A percentile compares a stretch with the other conserved stretches of the same genome.
phyloP scores from a whole-genome alignment of 495 filamentous ascomycete genomes.

The Penicillium coprophilum region DNA sequence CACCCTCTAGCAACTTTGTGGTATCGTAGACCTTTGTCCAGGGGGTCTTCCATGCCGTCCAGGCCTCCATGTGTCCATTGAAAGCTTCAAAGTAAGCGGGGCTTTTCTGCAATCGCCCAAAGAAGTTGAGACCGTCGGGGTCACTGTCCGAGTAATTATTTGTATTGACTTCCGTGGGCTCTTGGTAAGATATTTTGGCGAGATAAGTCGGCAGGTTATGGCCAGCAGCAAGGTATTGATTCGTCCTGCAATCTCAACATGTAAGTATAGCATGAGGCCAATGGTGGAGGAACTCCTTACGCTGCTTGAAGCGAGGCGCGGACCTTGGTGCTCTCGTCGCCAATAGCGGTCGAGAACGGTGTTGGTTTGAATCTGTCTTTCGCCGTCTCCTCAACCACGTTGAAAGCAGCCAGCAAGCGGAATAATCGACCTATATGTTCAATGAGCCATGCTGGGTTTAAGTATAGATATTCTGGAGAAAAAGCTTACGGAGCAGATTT shows the following conservation, averaged over 20 bases:
- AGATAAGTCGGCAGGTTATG: slow-evolving; percentile 39
- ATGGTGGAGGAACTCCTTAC: slow-evolving; percentile 22
- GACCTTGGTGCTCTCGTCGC: slow-evolving; percentile 35
- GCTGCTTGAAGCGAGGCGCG: slow-evolving; percentile 35
- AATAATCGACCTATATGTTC: slow-evolving; percentile 37
- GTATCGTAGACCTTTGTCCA: slow-evolving; percentile 41
- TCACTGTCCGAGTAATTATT: slow-evolving; percentile 36
- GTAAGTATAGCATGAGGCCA: background rate
- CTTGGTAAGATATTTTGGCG: slow-evolving; percentile 36
- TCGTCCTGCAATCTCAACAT: slow-evolving; percentile 16
- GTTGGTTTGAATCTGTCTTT: slow-evolving; percentile 37
- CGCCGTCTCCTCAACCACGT: slow-evolving; percentile 37
- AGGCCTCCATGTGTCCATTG: slow-evolving; percentile 41
- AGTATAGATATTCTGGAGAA: too few relatives aligned
- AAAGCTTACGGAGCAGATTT: slow-evolving; percentile 26
- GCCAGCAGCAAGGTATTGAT: slow-evolving; percentile 27
- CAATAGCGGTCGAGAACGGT: slow-evolving; percentile 38
- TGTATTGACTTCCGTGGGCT: slow-evolving; percentile 31
- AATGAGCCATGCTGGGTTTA: background rate
- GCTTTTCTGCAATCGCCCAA: slow-evolving; percentile 28
- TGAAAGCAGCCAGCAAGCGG: slow-evolving; percentile 40
- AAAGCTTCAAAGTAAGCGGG: slow-evolving; percentile 38
- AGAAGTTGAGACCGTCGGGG: slow-evolving; percentile 37
- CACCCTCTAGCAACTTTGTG: slow-evolving; percentile 20
- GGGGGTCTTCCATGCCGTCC: slow-evolving; percentile 30